Conservation (phyloP, 768 basidiomycete genomes). For the Saitozyma sp. region DNA sequence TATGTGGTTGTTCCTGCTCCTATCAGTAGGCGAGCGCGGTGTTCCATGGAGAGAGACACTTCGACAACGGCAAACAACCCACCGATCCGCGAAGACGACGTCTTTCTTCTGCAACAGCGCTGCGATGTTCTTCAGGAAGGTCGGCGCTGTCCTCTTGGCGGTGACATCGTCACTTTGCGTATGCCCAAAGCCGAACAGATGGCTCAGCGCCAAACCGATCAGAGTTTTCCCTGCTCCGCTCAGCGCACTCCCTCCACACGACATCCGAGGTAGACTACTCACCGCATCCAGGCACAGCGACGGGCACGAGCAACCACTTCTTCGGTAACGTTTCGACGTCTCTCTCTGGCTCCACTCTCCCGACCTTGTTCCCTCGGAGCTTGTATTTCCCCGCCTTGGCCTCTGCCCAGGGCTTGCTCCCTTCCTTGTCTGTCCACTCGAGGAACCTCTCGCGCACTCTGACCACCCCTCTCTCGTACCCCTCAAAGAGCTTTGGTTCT, state of each 20-base stretch:
- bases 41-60: not conserved
- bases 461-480: conserved; percentile 80
- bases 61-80: conserved; percentile 33
- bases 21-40: not conserved
- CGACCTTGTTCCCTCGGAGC: conserved; percentile 40
- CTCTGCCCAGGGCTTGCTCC: conserved; percentile 54
- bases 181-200: conserved; percentile 83
- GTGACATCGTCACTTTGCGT: conserved; percentile 90
- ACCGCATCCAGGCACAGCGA: conserved; percentile 94
- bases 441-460: conserved; percentile 76
- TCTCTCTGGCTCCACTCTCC: conserved; percentile 28
- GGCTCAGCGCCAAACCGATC: conserved; percentile 71
- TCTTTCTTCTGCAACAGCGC: conserved; percentile 63
- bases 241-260: conserved; percentile 1
- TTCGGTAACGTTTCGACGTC: conserved; percentile 53
- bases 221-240: conserved; percentile 77
- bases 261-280: conserved; percentile 45
- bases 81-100: conserved; percentile 94
- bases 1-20: conserved; percentile 80
- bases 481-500: conserved; percentile 63
- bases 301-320: conserved; percentile 81
- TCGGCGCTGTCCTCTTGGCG: conserved; percentile 68
- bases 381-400: conserved; percentile 50
- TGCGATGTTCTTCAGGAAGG: conserved; percentile 69
- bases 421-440: conserved; percentile 62